These are phyloP conservation scores for Phytophthora citrophthora DNA, from an alignment of 352 stramenopile species.

Conservation along the genomic window DNA sequence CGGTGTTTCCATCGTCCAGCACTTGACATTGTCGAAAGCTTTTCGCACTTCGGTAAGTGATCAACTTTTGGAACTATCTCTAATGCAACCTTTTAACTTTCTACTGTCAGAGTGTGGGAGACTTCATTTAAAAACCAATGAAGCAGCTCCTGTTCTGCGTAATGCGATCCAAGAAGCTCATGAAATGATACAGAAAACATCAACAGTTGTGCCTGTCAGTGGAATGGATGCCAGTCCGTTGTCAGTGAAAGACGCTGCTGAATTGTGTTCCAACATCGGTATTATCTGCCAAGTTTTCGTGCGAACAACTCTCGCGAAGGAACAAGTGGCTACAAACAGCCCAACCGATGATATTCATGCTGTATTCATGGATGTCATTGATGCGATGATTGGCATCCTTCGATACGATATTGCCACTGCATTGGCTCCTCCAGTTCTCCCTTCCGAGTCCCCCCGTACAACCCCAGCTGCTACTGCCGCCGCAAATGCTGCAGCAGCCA, in stretches of 20 bases:
- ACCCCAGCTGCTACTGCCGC: constrained; percentile 25
- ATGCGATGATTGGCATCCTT: constrained; percentile 47
- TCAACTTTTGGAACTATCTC: not conserved
- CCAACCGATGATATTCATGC: not conserved
- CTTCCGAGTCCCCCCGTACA: constrained; percentile 17
- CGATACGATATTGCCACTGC: constrained; percentile 44
- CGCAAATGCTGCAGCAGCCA: constrained; percentile 30
- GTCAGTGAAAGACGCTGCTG: constrained; percentile 32
- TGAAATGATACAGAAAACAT: constrained; percentile 26
- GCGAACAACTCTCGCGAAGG: constrained; percentile 45
- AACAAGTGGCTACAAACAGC: constrained; percentile 7
- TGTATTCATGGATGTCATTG: constrained; percentile 32
- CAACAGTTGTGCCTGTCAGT: constrained; percentile 16
- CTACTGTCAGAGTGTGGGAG: constrained; percentile 23
- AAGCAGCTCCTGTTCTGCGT: constrained; percentile 3
- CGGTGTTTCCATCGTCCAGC: constrained; percentile 44
- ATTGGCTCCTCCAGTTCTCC: constrained; percentile 10
- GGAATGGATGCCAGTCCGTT: constrained; percentile 37
- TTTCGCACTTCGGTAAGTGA: constrained; percentile 57
- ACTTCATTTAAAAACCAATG: constrained; percentile 17
- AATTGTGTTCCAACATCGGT: constrained; percentile 38
- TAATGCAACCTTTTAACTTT: not conserved
- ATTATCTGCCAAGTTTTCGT: constrained; percentile 45
- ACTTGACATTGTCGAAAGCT: constrained; percentile 56
- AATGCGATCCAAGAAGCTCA: constrained; percentile 30